Conservation (phyloP, 2,329 filamentous ascomycete genomes). For the Penicillium capsulatum region DNA sequence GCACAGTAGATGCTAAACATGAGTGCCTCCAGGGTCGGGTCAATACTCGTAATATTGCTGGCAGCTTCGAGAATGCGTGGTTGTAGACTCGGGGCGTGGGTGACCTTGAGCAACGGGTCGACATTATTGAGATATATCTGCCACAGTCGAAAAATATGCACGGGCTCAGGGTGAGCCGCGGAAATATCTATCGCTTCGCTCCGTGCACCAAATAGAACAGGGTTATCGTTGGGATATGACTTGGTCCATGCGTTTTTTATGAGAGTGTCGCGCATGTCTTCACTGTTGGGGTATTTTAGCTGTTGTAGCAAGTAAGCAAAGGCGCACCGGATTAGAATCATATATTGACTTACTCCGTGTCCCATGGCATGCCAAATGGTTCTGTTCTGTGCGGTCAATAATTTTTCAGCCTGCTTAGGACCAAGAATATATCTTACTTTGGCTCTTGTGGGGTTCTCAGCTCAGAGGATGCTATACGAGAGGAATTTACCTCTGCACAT, state of each 20-base stretch:
- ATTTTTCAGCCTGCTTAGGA: not conserved
- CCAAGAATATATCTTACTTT: slow-evolving; percentile 13
- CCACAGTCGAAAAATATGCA: slow-evolving; percentile 48
- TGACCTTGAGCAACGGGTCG: slow-evolving; percentile 64
- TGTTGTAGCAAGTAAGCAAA: not conserved
- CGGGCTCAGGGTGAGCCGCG: slow-evolving; percentile 17
- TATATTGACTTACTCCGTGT: slow-evolving; percentile 33
- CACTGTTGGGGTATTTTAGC: not conserved
- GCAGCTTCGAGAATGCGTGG: slow-evolving; percentile 60
- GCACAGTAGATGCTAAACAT: slow-evolving; percentile 67
- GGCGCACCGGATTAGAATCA: not conserved
- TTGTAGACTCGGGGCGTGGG: slow-evolving; percentile 63
- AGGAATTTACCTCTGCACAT: not conserved
- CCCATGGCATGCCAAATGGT: slow-evolving; percentile 48
- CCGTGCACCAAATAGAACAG: too few species aligned
- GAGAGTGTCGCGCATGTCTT: slow-evolving; percentile 4
- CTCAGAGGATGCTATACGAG: slow-evolving; percentile 1
- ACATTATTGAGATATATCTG: slow-evolving; percentile 67
- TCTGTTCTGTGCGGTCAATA: slow-evolving; percentile 13
- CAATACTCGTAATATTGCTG: slow-evolving; percentile 52
- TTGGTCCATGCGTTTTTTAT: slow-evolving; percentile 14
- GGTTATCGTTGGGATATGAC: too few species aligned
- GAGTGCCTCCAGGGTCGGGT: slow-evolving; percentile 58
- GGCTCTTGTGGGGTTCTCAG: slow-evolving; percentile 3
- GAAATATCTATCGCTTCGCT: too few species aligned